These are phyloP conservation scores for Sisymbrium altissimum DNA, from an alignment of 345 rosid species.

Conservation along the genomic window DNA sequence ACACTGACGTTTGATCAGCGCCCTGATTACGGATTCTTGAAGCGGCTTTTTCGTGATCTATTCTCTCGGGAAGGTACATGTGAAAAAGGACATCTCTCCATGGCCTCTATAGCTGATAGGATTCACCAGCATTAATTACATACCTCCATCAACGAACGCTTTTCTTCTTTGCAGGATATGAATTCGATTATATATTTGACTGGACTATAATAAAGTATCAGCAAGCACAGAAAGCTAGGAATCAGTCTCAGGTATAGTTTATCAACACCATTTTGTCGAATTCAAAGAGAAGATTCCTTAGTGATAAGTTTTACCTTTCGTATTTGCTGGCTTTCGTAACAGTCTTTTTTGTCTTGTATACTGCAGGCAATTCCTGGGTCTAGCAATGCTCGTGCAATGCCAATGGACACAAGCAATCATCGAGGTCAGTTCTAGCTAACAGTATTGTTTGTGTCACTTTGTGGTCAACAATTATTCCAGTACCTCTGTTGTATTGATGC, in stretches of 20 bases:
- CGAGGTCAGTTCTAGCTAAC: slow-evolving; percentile 58
- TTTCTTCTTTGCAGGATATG: slow-evolving; percentile 53
- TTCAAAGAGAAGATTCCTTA: not conserved
- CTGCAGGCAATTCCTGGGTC: slow-evolving; percentile 67
- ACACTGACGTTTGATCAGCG: slow-evolving; percentile 83
- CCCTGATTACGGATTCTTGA: slow-evolving; percentile 90
- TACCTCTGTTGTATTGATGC: not conserved
- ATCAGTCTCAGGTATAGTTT: slow-evolving; percentile 46
- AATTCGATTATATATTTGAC: slow-evolving; percentile 81
- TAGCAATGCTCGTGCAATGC: slow-evolving; percentile 54
- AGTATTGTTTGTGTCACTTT: not conserved
- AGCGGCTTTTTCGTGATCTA: slow-evolving; percentile 75
- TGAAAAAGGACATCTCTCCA: not conserved
- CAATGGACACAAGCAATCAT: slow-evolving; percentile 46
- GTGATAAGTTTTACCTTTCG: not conserved
- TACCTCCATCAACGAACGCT: not conserved
- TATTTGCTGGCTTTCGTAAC: not conserved
- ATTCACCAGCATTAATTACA: not conserved
- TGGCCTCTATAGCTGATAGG: not conserved
- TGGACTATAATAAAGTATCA: slow-evolving; percentile 95
- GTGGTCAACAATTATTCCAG: not conserved
- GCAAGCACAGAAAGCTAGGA: slow-evolving; percentile 62
- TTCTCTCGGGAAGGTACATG: slow-evolving; percentile 72
- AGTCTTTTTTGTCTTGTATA: slow-evolving; percentile 2
- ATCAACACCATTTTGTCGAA: not conserved